Evolutionary conservation across 768 basidiomycete species (phyloP), one percentile per base, ranked within the genome.

Genomic region (Phanerochaete carnosa): DNA sequence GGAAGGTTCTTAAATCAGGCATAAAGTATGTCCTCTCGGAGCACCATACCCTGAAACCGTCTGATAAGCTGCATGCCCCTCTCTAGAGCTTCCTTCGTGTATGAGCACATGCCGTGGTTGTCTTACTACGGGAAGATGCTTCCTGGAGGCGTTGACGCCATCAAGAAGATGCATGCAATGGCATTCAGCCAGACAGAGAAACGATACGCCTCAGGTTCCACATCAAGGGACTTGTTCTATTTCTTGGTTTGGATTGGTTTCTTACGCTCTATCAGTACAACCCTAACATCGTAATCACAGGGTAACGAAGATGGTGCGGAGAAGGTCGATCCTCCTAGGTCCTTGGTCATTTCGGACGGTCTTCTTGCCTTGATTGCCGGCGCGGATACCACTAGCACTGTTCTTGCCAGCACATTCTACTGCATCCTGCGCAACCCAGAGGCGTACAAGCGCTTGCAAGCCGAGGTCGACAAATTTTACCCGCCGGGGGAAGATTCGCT

Each of bases 321-420:
- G 33, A 71, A 70, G 32, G 64, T 61, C 2, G 65, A 71, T 53
- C 78, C 77, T 7, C 71, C 76, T 8, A 61, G 76, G 23, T 63
- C 66, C 11, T 73, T 76, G 46, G 72, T 79, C 33, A 67, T 73
- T 26, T 70, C 73, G 19, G 79, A 80, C 33, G 80, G 75, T 25
- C 71, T 70, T 26, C 71, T 80, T 9, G 75, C 74, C n/a, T 73
- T 80, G 43, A 71, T 78, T 1, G 80, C 80, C 1, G 80, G 80
- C 29, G 76, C 79, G 15, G 80, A 81, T 59, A 81, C 80, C 3
- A 76, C 79, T 1, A 72, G 76, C 15, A 74, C 70, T 33, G 71
- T 71, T 0, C 70, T 80, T 15, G 70, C 71, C 43, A 70, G 66
- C 52, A 62, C 76, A 25, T 76, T 78, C 61, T 77, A 69, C 65